Conservation (phyloP, 139 green algal species). For the Tetraselmis striata region DNA sequence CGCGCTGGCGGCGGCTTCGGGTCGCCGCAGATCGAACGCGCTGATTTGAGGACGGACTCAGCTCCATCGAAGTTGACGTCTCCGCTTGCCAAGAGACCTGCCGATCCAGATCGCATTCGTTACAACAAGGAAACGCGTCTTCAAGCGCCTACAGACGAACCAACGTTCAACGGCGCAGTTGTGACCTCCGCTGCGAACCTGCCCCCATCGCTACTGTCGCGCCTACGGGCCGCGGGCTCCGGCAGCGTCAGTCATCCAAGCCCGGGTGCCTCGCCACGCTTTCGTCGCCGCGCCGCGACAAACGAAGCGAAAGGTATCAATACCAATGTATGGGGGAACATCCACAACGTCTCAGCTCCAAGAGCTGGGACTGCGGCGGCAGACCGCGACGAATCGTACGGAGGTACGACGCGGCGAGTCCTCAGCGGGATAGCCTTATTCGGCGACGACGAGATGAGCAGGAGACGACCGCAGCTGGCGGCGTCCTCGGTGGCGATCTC, state of each 20-base stretch:
- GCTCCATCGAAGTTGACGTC: too few relatives aligned
- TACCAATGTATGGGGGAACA: neutral
- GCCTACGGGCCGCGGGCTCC: neutral
- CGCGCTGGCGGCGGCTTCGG: neutral
- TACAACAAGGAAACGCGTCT: too few relatives aligned
- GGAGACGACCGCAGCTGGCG: neutral
- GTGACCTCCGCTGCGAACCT: neutral
- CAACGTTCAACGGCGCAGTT: neutral
- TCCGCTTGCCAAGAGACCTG: neutral
- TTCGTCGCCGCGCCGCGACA: neutral
- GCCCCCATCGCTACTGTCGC: neutral
- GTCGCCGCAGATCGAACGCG: neutral
- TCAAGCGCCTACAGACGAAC: too few relatives aligned
- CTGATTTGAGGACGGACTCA: neutral
- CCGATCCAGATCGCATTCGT: neutral
- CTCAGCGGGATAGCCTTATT: too few relatives aligned
- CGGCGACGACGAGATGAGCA: neutral
- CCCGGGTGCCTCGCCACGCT: neutral
- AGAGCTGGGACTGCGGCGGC: neutral
- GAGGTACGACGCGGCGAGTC: too few relatives aligned
- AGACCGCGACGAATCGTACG: too few relatives aligned
- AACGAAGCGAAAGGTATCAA: neutral
- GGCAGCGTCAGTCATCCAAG: neutral
- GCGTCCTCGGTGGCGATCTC: neutral
- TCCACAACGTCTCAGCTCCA: neutral